Evolutionary conservation across 1,139 yeast species (phyloP), one percentile per base, ranked within the genome.

Genomic region (Zygoascus hellenicus): DNA sequence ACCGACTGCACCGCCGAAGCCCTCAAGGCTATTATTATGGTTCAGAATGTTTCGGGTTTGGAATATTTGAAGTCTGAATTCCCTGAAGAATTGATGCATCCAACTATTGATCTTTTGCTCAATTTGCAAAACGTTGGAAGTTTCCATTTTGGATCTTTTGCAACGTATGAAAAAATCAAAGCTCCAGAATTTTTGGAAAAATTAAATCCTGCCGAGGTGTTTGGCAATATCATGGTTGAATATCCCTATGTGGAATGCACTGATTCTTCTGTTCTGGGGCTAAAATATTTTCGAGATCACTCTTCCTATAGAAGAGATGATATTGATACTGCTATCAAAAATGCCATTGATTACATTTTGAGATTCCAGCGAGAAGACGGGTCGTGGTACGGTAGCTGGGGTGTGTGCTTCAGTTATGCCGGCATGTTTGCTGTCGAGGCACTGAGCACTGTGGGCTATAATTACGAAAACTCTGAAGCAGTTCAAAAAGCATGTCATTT

Each of bases 341-440:
- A 80, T 48, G 97, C 97, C 0, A 74, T 87, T 13, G 67, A 75
- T 2, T 94, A 83, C 59, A 87, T 94, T 42, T 76, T 77, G 45
- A 64, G 70, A 3, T 76, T 77, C 1, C 98, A 94, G 65, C 71
- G 74, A 40, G 61, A 63, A 0, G 96, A 92, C 63, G 99, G 99
- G 0, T 82, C 96, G 9, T 94, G 98, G 97, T 94, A 90, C 63
- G 99, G 99, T 1, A 82, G 90, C 38, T 94, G 99, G 99, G 99
- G 98, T 38, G 83, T 94, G 9, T 94, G 99, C 62, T 89, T 77
- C 62, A 87, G 97, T 0, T 94, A 94, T 66, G 97, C 98, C 0
- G 85, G 92, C 1, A 94, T 94, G 98, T 94, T 94, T 76, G 98
- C 99, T 0, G 68, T 92, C 30, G 99, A 94, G 59, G 97, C 98